phyloP scores from a whole-genome alignment of 371 early-diverging fungal species.

The Batrachochytrium dendrobatidis region DNA sequence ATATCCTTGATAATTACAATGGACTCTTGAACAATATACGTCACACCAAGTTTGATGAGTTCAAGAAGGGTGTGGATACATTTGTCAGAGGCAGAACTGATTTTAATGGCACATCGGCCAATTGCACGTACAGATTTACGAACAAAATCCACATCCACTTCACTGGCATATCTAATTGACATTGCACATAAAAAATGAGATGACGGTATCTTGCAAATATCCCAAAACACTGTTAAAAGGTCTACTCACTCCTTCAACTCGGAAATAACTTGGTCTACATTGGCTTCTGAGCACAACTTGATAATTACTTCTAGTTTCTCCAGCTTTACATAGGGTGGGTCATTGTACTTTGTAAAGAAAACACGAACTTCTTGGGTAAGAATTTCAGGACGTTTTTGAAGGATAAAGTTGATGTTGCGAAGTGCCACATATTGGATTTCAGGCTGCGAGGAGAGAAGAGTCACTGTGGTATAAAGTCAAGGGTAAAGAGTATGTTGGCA shows the following conservation, averaged over 20 bases:
- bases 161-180: constrained; percentile 71
- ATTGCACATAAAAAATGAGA: not conserved
- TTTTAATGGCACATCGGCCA: constrained; percentile 88
- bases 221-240: no score
- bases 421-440: constrained; percentile 96
- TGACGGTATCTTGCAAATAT: not conserved
- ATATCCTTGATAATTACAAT: constrained; percentile 92
- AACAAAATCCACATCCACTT: constrained; percentile 96
- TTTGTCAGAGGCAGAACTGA: constrained; percentile 77
- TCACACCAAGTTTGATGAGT: constrained; percentile 81
- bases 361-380: constrained; percentile 84
- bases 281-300: constrained; percentile 71
- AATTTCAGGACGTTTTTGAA: constrained; percentile 86
- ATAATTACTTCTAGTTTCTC: constrained; percentile 94
- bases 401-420: constrained; percentile 89
- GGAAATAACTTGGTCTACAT: constrained; percentile 82
- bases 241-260: constrained; percentile 88
- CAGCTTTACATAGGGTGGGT: constrained; percentile 95
- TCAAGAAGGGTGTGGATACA: constrained; percentile 84
- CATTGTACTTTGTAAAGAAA: constrained; percentile 98
- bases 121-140: constrained; percentile 85
- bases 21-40: constrained; percentile 87
- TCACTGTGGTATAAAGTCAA: constrained; percentile 47
- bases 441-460: constrained; percentile 79
- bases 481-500: not conserved